Base-by-base conservation (phyloP, 257 asterid genomes). In the Fraxinus quadrangulata region DNA sequence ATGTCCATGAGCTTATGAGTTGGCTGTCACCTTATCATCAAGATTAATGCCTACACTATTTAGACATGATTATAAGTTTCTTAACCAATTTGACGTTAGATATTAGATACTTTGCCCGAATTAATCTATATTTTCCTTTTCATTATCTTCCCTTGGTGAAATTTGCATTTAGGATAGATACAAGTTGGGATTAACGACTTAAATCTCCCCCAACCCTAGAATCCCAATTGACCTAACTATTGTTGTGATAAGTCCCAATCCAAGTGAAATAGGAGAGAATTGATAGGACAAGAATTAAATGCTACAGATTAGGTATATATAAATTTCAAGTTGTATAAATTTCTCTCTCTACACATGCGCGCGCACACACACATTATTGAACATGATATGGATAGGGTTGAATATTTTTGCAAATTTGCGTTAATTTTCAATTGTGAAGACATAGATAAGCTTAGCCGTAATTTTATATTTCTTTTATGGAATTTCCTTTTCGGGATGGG, bases 11-110 rank as follows among this genome's bases (percentile, higher is more conserved):
- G 79, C 84, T 24, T 72, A 70, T 84, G 88, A 85, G 88, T 87
- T 87, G 94, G 87, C 86, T 77, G 82, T 82, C 93, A 84, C 86
- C 84, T 81, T 80, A 78, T 81, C 77, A 75, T 83, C 68, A 77
- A 39, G 78, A 80, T 86, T 80, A 84, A 79, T 81, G 89, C 91
- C 75, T 81, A 83, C 71, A 81, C 80, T 75, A 28, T 33, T 68
- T 40, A 68, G 70, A 67, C 73, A 83, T 77, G 67, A 67, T 51
- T 54, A 49, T 67, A 19, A 19, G 14, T 63, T 79, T 69, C 73
- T 79, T 79, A 71, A 81, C 82, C 81, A 86, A 84, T 76, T 81
- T 70, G 47, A 72, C 28, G 31, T 17, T 69, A 51, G 34, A 21
- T 17, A 3, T 78, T 19, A 36, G 61, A 66, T 39, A 24, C 54